These are phyloP conservation scores for Salvia sclarea DNA, from an alignment of 305 asterid genomes.

Conservation along the genomic window DNA sequence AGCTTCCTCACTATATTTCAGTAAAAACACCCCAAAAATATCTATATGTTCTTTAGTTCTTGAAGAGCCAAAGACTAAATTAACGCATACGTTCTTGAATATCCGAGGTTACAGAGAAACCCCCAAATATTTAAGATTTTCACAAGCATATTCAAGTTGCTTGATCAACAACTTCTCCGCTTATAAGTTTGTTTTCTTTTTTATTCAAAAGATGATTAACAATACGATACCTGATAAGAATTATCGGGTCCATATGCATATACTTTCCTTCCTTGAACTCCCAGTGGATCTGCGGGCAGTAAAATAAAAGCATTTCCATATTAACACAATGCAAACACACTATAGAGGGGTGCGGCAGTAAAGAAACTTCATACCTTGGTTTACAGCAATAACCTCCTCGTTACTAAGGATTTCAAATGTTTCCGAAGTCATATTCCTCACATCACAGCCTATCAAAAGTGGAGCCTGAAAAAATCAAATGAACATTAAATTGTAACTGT, in stretches of 20 bases:
- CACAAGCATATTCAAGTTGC: background rate
- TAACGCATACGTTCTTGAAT: background rate
- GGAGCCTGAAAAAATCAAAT: constrained; percentile 64
- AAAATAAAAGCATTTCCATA: constrained; percentile 12
- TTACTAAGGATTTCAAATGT: constrained; percentile 73
- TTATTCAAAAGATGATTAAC: constrained; percentile 21
- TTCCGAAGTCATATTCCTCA: constrained; percentile 75
- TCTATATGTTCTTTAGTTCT: too few relatives aligned
- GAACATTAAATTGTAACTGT: constrained; percentile 6
- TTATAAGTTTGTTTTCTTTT: too few relatives aligned
- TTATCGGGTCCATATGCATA: constrained; percentile 52
- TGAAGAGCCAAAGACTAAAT: background rate
- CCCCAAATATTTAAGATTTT: too few relatives aligned
- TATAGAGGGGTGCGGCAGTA: constrained; percentile 9
- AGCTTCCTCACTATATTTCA: background rate
- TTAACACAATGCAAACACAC: background rate
- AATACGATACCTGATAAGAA: constrained; percentile 56
- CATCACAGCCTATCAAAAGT: constrained; percentile 88
- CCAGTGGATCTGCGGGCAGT: constrained; percentile 74
- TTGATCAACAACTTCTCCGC: background rate
- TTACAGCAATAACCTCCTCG: constrained; percentile 77
- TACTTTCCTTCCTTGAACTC: constrained; percentile 93
- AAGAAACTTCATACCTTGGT: constrained; percentile 64
- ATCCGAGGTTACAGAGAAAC: too few relatives aligned
- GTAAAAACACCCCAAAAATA: background rate